A percentile compares a stretch with the other conserved stretches of the same genome.
phyloP scores from a whole-genome alignment of 257 asterid genomes.

The Gentiana macrophylla region DNA sequence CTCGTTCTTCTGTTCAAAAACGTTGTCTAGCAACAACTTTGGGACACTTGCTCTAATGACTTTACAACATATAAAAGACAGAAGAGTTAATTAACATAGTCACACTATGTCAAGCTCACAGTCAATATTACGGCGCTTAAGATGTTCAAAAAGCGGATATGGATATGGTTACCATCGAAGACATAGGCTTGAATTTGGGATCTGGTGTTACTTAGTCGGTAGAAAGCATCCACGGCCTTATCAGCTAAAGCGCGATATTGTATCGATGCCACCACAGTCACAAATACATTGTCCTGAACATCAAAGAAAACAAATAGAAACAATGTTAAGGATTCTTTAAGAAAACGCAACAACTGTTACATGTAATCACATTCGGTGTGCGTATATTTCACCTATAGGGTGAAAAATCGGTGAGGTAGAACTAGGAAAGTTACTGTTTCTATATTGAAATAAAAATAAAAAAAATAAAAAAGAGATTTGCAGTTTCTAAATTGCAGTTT shows the following conservation, averaged over 20 bases:
- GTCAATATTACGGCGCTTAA: not conserved
- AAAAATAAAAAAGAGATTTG: too few species aligned
- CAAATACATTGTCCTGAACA: slow-evolving; percentile 73
- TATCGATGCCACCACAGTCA: slow-evolving; percentile 73
- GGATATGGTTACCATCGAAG: slow-evolving; percentile 50
- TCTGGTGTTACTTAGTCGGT: slow-evolving; percentile 69
- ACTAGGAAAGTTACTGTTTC: too few species aligned
- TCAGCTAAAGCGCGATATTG: slow-evolving; percentile 69
- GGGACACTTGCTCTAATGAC: slow-evolving; percentile 79
- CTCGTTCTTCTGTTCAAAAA: slow-evolving; percentile 71
- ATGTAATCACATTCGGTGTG: too few species aligned
- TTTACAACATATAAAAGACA: slow-evolving; percentile 11
- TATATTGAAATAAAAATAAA: too few species aligned
- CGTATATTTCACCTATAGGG: too few species aligned
- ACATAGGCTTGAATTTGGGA: slow-evolving; percentile 79
- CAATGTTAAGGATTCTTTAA: not conserved
- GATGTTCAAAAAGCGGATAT: not conserved
- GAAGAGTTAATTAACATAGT: not conserved
- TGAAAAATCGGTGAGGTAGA: too few species aligned
- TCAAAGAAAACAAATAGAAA: not conserved
- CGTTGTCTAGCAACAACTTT: slow-evolving; percentile 50
- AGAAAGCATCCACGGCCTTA: slow-evolving; percentile 74
- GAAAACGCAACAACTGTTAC: too few species aligned
- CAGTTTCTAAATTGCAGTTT: too few species aligned
- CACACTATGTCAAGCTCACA: not conserved